Conservation (phyloP, 257 asterid species). For the Verbascum thapsus region DNA sequence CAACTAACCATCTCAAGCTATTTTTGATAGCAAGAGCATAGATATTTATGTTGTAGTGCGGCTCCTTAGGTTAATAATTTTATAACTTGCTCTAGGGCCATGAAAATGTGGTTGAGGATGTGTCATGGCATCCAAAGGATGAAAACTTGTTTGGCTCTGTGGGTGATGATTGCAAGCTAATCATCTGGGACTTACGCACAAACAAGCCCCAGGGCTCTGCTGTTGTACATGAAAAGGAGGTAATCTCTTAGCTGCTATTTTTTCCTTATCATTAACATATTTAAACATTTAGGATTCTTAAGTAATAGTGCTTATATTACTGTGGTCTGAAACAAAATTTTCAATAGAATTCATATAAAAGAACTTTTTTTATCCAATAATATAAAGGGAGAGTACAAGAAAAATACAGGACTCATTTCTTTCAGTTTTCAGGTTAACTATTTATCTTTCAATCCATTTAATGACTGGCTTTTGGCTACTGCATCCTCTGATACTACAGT, state of each 20-base stretch:
- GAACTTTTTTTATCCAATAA: too few species aligned
- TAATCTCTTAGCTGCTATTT: slow-evolving; percentile 22
- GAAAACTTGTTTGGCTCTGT: slow-evolving; percentile 88
- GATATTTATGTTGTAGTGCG: neutral
- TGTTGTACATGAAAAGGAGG: slow-evolving; percentile 84
- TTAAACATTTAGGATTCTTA: neutral
- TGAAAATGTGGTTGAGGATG: slow-evolving; percentile 79
- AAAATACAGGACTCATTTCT: slow-evolving; percentile 16
- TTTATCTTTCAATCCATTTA: slow-evolving; percentile 84
- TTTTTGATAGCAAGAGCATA: slow-evolving; percentile 6
- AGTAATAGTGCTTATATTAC: neutral
- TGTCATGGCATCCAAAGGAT: slow-evolving; percentile 83
- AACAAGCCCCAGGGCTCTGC: slow-evolving; percentile 75
- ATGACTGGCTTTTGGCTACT: slow-evolving; percentile 90
- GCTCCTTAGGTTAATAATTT: slow-evolving; percentile 10
- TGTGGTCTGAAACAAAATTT: slow-evolving; percentile 1
- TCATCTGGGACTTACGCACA: slow-evolving; percentile 90
- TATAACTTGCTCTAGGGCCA: slow-evolving; percentile 61
- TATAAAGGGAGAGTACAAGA: too few species aligned
- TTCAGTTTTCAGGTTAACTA: slow-evolving; percentile 74
- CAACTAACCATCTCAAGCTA: neutral
- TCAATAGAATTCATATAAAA: too few species aligned
- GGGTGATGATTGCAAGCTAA: slow-evolving; percentile 90
- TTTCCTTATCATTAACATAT: slow-evolving; percentile 2
- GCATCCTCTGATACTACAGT: slow-evolving; percentile 94